Base-by-base conservation (phyloP, 306 rosid genomes). In the Fragaria ananassa region DNA sequence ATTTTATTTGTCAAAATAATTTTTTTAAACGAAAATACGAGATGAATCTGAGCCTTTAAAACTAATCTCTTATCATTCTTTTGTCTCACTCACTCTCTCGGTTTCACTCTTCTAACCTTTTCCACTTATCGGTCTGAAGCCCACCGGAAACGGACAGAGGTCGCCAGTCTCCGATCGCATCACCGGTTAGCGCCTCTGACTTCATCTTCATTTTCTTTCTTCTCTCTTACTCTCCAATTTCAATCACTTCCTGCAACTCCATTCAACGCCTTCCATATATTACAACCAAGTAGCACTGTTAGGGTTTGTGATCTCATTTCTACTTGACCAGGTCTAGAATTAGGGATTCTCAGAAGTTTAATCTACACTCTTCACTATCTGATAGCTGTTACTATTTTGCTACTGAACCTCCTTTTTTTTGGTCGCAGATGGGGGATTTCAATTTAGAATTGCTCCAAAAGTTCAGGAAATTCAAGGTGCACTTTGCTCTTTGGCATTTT, bases 381-480 rank as follows among this genome's bases (percentile, higher is more conserved):
- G 66, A 60, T 61, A 61, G 41, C 67, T 29, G n/a, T 29, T 6
- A 29, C 67, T 61, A 13, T 61, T 58, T 61, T 11, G 25, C 5
- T 8, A 23, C 10, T 57, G 63, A 21, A n/a, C 4, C 13, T 12
- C 2, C 2, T 13, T 27, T 6, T 8, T 39, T 39, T 6, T 39
- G 42, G 5, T 61, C 39, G 41, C 67, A 61, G 42, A 61, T 61
- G 67, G 41, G 6, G 67, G 67, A 61, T 61, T 61, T 61, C 67
- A 61, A 61, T 6, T 5, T 61, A 31, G 67, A 61, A 31, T 61
- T 61, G 67, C 67, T 61, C 10, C 41, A 61, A 5, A 29, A 61
- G 42, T 61, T 29, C 21, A 61, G 35, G 19, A 29, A 61, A 14
- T 61, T 61, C 39, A 61, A 61, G 67, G 67, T 61, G 3, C 67